Evolutionary conservation across 202 grass and related monocot genomes (phyloP).

Genomic region (Zizania palustris): DNA sequence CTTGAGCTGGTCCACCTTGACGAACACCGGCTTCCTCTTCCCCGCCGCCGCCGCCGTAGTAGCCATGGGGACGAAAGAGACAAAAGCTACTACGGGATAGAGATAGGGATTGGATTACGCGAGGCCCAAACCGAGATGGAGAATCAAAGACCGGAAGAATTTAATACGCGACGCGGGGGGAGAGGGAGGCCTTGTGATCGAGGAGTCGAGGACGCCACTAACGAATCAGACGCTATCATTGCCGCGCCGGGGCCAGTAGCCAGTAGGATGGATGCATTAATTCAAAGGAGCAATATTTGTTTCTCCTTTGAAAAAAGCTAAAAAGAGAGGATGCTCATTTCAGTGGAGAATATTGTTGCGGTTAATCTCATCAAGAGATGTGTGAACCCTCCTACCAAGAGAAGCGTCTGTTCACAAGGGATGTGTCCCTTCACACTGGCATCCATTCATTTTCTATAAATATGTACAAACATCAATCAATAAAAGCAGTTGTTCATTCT

Average conservation of each 20-base stretch:
- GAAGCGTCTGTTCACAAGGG: no score
- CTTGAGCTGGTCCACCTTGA: constrained; percentile 81
- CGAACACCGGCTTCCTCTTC: constrained; percentile 82
- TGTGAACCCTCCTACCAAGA: no score
- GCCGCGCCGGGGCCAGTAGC: constrained; percentile 10
- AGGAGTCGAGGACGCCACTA: constrained; percentile 46
- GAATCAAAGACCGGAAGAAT: no score
- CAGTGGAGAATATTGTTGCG: constrained; percentile 19
- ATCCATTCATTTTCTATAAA: no score
- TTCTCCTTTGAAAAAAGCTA: constrained; percentile 9
- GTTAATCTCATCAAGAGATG: no score
- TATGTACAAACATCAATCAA: no score
- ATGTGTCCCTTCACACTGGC: no score
- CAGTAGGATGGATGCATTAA: neutral
- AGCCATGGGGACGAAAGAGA: constrained; percentile 35
- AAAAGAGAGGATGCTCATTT: neutral
- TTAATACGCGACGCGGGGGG: constrained; percentile 33
- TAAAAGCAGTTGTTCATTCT: no score
- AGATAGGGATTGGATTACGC: constrained; percentile 17
- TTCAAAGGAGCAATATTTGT: constrained; percentile 11
- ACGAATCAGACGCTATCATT: constrained; percentile 14
- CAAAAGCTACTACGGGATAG: neutral
- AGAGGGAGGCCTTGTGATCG: no score
- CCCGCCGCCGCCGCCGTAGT: constrained; percentile 22
- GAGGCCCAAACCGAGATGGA: constrained; percentile 48